Percentiles rank a stretch among this genome's conserved stretches.
Evolutionary conservation across 139 green algal species (phyloP).

Genomic region (Closterium sp.): DNA sequence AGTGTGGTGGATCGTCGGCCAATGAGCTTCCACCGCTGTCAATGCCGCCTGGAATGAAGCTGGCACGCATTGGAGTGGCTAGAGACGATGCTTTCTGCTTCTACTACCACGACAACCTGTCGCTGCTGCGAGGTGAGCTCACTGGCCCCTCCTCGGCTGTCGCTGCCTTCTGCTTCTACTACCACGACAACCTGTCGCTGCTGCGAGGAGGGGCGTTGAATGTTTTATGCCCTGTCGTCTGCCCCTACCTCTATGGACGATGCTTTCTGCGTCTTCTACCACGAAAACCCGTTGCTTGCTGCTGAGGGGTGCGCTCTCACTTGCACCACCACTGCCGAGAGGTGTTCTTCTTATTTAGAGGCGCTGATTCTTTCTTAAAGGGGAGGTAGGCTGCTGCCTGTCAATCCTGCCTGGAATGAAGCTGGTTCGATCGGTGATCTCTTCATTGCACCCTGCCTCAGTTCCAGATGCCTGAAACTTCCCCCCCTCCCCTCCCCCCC

Average conservation of each 20-base stretch:
- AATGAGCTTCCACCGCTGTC: neutral
- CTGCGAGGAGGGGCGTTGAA: slow-evolving; percentile 29
- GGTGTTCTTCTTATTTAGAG: too few relatives aligned
- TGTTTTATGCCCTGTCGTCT: too few relatives aligned
- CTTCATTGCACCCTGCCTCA: too few relatives aligned
- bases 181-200: slow-evolving; percentile 64
- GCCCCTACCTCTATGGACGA: too few relatives aligned
- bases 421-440: neutral
- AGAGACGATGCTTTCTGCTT: slow-evolving; percentile 80
- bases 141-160: too few relatives aligned
- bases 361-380: too few relatives aligned
- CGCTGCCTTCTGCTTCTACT: slow-evolving; percentile 83
- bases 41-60: neutral
- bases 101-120: slow-evolving; percentile 74
- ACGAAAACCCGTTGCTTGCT: slow-evolving; percentile 65
- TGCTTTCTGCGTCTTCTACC: slow-evolving; percentile 84
- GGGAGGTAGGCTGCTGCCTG: too few relatives aligned
- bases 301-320: too few relatives aligned
- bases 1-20: neutral
- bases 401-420: neutral
- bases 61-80: slow-evolving; percentile 69
- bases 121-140: slow-evolving; percentile 53
- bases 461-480: neutral
- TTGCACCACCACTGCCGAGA: slow-evolving; percentile 54
- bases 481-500: neutral